Evolutionary conservation across 495 filamentous ascomycete genomes (phyloP), one percentile per base, ranked within the genome.

Genomic region (Lentithecium fluviatile): DNA sequence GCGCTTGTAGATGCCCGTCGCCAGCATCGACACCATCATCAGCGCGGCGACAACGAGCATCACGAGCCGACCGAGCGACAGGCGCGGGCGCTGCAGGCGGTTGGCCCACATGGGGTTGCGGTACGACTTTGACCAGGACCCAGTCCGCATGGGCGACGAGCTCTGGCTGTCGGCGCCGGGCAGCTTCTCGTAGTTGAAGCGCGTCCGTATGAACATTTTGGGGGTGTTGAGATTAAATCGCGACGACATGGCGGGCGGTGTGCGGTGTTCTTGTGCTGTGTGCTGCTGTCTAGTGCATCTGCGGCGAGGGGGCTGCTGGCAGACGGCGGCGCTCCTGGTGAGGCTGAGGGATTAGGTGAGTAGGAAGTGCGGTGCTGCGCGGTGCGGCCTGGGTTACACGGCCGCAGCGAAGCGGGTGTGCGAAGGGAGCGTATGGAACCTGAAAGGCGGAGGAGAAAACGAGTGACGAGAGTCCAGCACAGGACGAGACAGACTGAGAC

Each of bases 181-280:
- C 43, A 75, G 59, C 43, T 68, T 71, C 51, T 73, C 70, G 61
- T 75, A 75, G 45, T 54, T 51, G 59, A 71, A 64, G 51, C 48
- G 52, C 47, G 67, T 60, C 45, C 63, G 59, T 11, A 63, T 50
- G 36, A 63, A 52, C 48, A 64, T 59, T 15, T 64, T 63, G 17
- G 62, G 56, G 15, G 68, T 62, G 51, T 62, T 65, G 6, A 68
- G 34, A 25, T 61, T 47, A 37, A 65, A 67, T n/a, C 56, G 59
- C 53, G 50, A 49, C 49, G 56, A 56, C 54, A 64, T 59, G 59
- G 26, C 25, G 49, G 56, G n/a, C 47, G 50, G 42, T 26, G 26
- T 21, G 40, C 6, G 19, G 40, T 43, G 23, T 48, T 8, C 15
- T 19, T 52, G 34, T 24, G 17, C 37, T 19, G 52, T 51, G 38